Evolutionary conservation across 1,284 basidiomycete genomes (phyloP), one percentile per base, ranked within the genome.

Genomic region (Cerioporus squamosus): DNA sequence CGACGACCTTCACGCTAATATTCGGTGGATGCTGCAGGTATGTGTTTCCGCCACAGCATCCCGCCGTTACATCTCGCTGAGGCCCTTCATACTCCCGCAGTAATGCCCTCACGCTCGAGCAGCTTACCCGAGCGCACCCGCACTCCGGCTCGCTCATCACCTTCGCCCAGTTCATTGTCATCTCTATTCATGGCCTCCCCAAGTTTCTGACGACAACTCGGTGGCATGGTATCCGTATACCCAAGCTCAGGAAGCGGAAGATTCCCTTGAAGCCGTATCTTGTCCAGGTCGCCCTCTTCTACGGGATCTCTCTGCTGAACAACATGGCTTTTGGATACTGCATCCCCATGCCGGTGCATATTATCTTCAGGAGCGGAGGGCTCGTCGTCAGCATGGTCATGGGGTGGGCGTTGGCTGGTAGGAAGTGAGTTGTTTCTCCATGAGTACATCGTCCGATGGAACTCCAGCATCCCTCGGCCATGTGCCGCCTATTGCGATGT

Each of bases 301-400:
- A 93, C 60, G 73, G 82, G 7, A 83, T 95, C 55, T 94, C 91
- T n/a, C 71, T 89, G 55, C 78, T 98, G 67, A 98, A 98, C 76
- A 98, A 97, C 74, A 86, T 85, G 23, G 95, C 94, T 1, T 97
- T 98, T 71, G 91, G 86, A 3, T 95, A 86, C 68, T 75, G 83
- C 58, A 91, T 97, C 57, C 95, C 95, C 15, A 93, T 97, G 85
- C 78, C 93, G 0, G 90, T 98, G 1, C 95, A 98, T 73, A 97
- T 98, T 72, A 93, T 98, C 57, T 98, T 97, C 70, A 82, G 95
- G 38, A 94, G 92, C 66, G 95, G 93, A 1, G 95, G 95, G n/a
- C 75, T 94, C 68, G 82, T 91, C n/a, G 75, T 93, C 46, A 92
- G 88, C 67, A 87, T 95, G 83, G 43, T 90, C 9, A 77, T 94